Conservation (phyloP, 169 alveolate species). For the Babesia sp. region DNA sequence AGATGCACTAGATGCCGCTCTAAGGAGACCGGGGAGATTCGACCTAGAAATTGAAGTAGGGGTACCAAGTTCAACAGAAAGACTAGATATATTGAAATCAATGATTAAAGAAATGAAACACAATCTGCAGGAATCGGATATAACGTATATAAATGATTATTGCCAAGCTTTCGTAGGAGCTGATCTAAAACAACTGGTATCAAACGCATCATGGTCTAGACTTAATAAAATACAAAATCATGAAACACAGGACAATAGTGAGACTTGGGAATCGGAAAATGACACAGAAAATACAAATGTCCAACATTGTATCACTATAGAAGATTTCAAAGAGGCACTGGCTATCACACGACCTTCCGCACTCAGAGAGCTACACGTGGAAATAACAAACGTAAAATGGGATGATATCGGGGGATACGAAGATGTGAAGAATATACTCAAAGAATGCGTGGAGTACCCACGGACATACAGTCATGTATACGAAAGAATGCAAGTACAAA, state of each 20-base stretch:
- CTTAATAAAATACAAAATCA: constrained; percentile 9
- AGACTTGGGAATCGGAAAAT: background rate
- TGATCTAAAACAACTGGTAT: constrained; percentile 76
- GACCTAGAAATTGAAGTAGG: constrained; percentile 93
- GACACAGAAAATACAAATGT: background rate
- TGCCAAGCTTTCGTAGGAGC: constrained; percentile 87
- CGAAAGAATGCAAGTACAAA: constrained; percentile 83
- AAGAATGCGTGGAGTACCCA: constrained; percentile 98
- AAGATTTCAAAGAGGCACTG: constrained; percentile 50
- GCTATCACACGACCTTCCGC: constrained; percentile 74
- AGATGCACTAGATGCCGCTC: constrained; percentile 88
- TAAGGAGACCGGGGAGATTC: constrained; percentile 96
- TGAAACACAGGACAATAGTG: background rate
- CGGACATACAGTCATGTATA: constrained; percentile 88
- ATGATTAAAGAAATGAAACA: constrained; percentile 67
- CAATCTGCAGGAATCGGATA: constrained; percentile 53
- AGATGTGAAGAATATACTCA: constrained; percentile 87
- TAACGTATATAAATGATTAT: constrained; percentile 64
- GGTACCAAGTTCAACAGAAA: constrained; percentile 88
- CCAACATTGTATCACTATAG: constrained; percentile 17
- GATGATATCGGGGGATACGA: constrained; percentile 98
- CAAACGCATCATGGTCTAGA: constrained; percentile 63
- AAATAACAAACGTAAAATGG: constrained; percentile 95
- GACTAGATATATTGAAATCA: constrained; percentile 84
- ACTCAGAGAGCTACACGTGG: constrained; percentile 82